phyloP scores from a whole-genome alignment of 73 alveolate species.

The Effrenium voratum region DNA sequence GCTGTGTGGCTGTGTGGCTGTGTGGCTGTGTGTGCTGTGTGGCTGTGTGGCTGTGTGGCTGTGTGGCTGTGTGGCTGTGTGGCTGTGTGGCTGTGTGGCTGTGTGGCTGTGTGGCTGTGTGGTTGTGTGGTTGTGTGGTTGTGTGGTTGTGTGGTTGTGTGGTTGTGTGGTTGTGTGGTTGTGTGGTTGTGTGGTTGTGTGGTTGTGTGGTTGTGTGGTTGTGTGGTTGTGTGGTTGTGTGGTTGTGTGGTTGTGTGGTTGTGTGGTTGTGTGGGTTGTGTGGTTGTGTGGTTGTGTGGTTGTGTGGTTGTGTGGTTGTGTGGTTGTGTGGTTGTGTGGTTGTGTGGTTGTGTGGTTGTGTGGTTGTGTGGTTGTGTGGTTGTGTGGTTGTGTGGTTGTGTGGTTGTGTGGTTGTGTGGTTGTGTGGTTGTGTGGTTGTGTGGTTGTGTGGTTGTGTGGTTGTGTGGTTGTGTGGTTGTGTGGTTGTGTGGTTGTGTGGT shows the following conservation, averaged over 20 bases:
- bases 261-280: background rate
- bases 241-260: background rate
- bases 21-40: too few species aligned
- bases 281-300: background rate
- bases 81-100: too few species aligned
- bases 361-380: background rate
- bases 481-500: background rate
- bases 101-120: too few species aligned
- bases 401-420: background rate
- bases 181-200: too few species aligned
- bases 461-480: background rate
- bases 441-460: background rate
- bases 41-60: too few species aligned
- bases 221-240: background rate
- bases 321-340: background rate
- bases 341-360: background rate
- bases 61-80: too few species aligned
- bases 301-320: background rate
- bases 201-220: background rate
- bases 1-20: too few species aligned
- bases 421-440: background rate
- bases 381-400: background rate
- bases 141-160: too few species aligned
- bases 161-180: too few species aligned
- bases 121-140: too few species aligned